phyloP scores from a whole-genome alignment of 306 rosid genomes.

The apple (Malus domestica) region DNA sequence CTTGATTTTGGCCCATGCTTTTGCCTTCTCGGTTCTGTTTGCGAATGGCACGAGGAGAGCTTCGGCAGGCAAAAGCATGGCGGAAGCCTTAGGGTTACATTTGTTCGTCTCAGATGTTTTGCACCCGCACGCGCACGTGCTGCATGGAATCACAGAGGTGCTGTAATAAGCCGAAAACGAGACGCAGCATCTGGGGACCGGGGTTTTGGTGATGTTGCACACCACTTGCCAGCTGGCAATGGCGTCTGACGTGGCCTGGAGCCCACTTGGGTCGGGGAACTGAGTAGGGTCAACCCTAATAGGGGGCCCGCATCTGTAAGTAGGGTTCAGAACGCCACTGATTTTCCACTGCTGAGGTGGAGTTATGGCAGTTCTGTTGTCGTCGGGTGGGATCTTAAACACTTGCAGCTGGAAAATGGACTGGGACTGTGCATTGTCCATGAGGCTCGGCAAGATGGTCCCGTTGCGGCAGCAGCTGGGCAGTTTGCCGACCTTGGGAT shows the following conservation, averaged over 20 bases:
- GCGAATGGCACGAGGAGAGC: constrained; percentile 69
- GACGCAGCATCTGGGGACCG: constrained; percentile 60
- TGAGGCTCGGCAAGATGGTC: constrained; percentile 43
- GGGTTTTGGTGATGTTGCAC: constrained; percentile 66
- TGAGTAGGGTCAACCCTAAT: constrained; percentile 48
- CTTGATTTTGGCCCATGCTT: constrained; percentile 69
- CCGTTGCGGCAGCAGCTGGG: constrained; percentile 81
- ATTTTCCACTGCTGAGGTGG: constrained; percentile 70
- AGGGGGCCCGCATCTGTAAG: constrained; percentile 54
- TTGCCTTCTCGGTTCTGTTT: constrained; percentile 48
- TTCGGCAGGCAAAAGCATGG: constrained; percentile 53
- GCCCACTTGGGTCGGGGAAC: constrained; percentile 71
- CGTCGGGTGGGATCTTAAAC: constrained; percentile 64
- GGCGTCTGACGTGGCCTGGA: constrained; percentile 33
- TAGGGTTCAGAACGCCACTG: constrained; percentile 57
- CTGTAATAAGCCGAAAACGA: constrained; percentile 69
- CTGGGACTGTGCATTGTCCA: constrained; percentile 48
- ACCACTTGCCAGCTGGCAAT: constrained; percentile 74
- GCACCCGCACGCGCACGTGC: constrained; percentile 87
- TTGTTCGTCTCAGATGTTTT: not conserved
- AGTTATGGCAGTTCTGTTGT: constrained; percentile 51
- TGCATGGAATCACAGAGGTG: constrained; percentile 69
- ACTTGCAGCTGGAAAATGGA: constrained; percentile 68
- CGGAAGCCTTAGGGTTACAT: constrained; percentile 31
- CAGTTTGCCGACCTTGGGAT: constrained; percentile 55